These are phyloP conservation scores for Cochlearia excelsa DNA, from an alignment of 345 rosid species.

Conservation along the genomic window DNA sequence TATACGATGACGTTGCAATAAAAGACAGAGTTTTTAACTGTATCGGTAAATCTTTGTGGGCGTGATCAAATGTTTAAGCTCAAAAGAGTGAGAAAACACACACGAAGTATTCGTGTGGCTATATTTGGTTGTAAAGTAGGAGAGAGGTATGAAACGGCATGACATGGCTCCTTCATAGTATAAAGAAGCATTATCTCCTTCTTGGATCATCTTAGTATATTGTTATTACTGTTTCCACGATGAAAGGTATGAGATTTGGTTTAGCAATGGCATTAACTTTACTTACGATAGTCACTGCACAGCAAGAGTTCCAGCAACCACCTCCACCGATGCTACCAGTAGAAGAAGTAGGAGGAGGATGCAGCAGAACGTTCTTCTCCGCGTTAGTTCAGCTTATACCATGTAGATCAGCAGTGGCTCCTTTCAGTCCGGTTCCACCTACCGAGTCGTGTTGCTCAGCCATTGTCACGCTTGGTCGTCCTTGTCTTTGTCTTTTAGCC, in stretches of 20 bases:
- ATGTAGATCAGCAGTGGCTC: conserved; percentile 78
- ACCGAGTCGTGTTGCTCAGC: conserved; percentile 77
- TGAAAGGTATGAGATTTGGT: conserved; percentile 18
- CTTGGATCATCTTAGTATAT: conserved; percentile 5
- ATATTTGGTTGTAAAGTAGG: conserved; percentile 29
- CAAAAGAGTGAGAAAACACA: background rate
- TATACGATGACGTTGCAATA: too few relatives aligned
- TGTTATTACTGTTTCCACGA: background rate
- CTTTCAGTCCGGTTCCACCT: conserved; percentile 77
- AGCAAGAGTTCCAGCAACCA: conserved; percentile 32
- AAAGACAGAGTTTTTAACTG: too few relatives aligned
- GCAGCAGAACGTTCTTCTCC: conserved; percentile 74
- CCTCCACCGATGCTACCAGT: conserved; percentile 35
- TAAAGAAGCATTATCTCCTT: conserved; percentile 12
- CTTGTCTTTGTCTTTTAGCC: conserved; percentile 64
- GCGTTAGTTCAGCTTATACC: conserved; percentile 84
- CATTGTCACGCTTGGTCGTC: conserved; percentile 67
- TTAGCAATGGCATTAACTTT: conserved; percentile 2
- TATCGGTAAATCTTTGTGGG: background rate
- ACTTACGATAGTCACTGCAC: conserved; percentile 30
- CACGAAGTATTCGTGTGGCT: conserved; percentile 23
- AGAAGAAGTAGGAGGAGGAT: conserved; percentile 40
- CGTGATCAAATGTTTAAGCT: background rate
- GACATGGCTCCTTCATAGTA: conserved; percentile 8
- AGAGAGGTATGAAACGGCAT: conserved; percentile 29